Evolutionary conservation across 208 protist genomes (phyloP).

Genomic region (Strigomonas galati): DNA sequence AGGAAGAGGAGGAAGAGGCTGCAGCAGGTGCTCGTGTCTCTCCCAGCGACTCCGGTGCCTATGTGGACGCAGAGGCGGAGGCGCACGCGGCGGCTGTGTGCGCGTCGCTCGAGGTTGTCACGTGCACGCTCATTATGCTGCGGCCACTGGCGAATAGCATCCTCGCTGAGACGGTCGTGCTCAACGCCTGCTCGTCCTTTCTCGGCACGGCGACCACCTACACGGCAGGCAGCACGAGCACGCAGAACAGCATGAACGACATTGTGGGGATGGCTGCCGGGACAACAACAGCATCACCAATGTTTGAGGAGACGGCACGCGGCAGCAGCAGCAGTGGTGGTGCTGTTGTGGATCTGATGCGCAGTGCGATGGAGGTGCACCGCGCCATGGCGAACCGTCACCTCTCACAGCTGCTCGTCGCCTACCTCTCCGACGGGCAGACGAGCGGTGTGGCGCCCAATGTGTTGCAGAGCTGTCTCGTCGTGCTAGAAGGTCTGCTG

Average conservation of each 20-base stretch:
- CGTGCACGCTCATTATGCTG: not conserved
- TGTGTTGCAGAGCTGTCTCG: conserved; percentile 47
- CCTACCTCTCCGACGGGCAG: conserved; percentile 44
- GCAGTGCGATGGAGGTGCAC: conserved; percentile 26
- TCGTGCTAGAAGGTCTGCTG: conserved; percentile 38
- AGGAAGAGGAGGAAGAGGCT: not conserved
- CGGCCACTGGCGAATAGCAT: not conserved
- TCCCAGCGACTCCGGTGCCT: not conserved
- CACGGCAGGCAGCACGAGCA: not conserved
- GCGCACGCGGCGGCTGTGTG: not conserved
- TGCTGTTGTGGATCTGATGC: conserved; percentile 39
- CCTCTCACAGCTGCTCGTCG: conserved; percentile 50
- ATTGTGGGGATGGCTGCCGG: not conserved
- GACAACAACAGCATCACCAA: no score
- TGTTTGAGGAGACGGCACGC: no score
- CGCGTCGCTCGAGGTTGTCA: not conserved
- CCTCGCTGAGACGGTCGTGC: not conserved
- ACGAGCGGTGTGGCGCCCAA: conserved; percentile 38
- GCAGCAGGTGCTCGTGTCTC: no score
- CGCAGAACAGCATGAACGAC: not conserved
- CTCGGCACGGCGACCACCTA: not conserved
- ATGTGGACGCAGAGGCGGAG: not conserved
- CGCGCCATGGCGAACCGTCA: conserved; percentile 45
- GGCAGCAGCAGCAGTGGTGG: not conserved
- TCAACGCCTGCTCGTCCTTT: not conserved